Evolutionary conservation across 495 filamentous ascomycete genomes (phyloP), one percentile per base, ranked within the genome.

Genomic region (Daldinia vernicosa): DNA sequence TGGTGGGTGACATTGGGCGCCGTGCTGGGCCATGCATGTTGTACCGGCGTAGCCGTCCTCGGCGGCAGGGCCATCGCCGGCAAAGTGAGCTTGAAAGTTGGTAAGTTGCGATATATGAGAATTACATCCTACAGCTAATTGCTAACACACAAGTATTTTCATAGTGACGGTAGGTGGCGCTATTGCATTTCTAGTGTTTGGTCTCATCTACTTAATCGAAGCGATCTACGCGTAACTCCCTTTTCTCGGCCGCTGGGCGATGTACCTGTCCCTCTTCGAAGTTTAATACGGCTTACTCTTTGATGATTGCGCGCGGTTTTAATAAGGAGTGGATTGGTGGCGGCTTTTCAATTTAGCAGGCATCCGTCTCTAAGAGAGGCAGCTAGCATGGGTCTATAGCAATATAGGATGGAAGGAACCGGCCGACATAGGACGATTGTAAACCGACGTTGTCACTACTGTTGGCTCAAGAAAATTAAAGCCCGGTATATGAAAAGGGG

Each of bases 1-100:
- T 98, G 94, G 95, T 98, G 94, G 93, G 95, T 99, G 15, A 97
- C 93, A 4, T 83, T 93, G 60, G 95, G 95, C 59, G 94, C 95
- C 7, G 88, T 97, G 50, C 84, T 88, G 5, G 95, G 96, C 40
- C 95, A 99, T 79, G 90, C 88, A 28, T 85, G 93, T 55, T 99
- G 95, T 81, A 99, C 95, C 6, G 90, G 91, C 28, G 90, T 91
- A 47, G 95, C 95, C n/a, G 95, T 99, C 19, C 85, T 99, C 63
- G 95, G 95, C 6, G 95, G 95, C 39, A 84, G 93, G 70, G 95
- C 95, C 58, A 91, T 99, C 75, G 95, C 95, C 50, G 95, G 95
- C 22, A 89, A 86, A 79, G 96, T 99, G 63, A 98, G 94, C 85
- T 88, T 99, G 81, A 91, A 93, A 85, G 92, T 96, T 85, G 93